Percentiles rank a stretch among this genome's conserved stretches.
These are phyloP conservation scores for Pseudocercospora eumusae DNA, from an alignment of 2,329 filamentous ascomycete species.

Conservation along the genomic window DNA sequence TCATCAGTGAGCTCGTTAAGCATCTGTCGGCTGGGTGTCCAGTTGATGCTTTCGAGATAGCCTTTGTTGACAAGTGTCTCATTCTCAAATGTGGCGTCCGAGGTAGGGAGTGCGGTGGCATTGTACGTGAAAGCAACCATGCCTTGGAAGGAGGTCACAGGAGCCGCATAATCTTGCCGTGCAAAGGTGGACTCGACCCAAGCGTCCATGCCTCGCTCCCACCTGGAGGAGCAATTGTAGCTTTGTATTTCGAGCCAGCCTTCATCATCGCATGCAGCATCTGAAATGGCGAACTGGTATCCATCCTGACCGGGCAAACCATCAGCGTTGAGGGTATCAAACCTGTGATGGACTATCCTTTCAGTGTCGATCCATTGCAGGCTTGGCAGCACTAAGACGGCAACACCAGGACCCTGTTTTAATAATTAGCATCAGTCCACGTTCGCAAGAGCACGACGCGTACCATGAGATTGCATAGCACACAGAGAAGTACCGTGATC, in stretches of 20 bases:
- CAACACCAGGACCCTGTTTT: conserved; percentile 2
- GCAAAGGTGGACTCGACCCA: conserved; percentile 16
- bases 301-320: background rate
- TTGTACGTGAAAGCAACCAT: conserved; percentile 19
- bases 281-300: background rate
- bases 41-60: conserved; percentile 12
- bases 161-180: background rate
- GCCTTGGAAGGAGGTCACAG: conserved; percentile 6
- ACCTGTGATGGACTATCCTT: background rate
- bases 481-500: conserved; percentile 29
- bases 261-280: background rate
- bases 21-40: conserved; percentile 31
- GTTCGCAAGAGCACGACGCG: background rate
- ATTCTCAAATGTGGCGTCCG: background rate
- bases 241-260: background rate
- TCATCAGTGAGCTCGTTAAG: conserved; percentile 26
- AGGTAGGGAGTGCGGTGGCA: background rate
- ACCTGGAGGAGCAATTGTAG: conserved; percentile 16
- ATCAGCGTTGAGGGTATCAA: background rate
- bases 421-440: too few species aligned
- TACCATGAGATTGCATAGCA: conserved; percentile 16
- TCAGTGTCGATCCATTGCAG: conserved; percentile 31
- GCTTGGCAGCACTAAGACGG: conserved; percentile 32
- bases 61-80: background rate
- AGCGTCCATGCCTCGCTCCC: conserved; percentile 13